Percentiles rank a stretch among this genome's conserved stretches.
Evolutionary conservation across 2,329 filamentous ascomycete species (phyloP).

Genomic region (Keithomyces neogunnii): DNA sequence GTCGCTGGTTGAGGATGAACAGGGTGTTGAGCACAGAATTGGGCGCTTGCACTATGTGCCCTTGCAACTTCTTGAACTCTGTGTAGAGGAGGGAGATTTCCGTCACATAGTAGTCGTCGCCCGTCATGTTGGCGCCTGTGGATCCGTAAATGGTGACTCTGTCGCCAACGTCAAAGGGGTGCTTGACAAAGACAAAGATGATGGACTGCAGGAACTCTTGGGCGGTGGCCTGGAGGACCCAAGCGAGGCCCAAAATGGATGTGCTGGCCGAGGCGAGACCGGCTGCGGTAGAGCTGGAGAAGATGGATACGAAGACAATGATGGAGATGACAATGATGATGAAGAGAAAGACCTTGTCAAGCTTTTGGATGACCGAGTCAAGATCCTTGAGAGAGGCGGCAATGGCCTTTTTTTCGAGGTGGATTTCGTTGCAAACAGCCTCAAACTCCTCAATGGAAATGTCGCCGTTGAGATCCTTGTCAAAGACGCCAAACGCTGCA

Average conservation of each 20-base stretch:
- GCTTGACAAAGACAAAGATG: slow-evolving; percentile 94
- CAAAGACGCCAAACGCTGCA: slow-evolving; percentile 84
- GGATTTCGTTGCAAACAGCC: slow-evolving; percentile 87
- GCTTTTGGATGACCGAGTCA: slow-evolving; percentile 84
- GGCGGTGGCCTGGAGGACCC: slow-evolving; percentile 86
- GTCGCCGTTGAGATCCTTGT: slow-evolving; percentile 94
- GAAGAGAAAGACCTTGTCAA: slow-evolving; percentile 83
- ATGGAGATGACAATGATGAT: slow-evolving; percentile 73
- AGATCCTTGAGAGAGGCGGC: slow-evolving; percentile 91
- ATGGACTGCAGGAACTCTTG: slow-evolving; percentile 92
- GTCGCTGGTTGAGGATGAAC: slow-evolving; percentile 91
- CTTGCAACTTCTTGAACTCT: slow-evolving; percentile 98
- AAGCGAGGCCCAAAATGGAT: slow-evolving; percentile 78
- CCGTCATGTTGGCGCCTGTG: slow-evolving; percentile 66
- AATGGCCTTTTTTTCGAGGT: slow-evolving; percentile 89
- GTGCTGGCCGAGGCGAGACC: slow-evolving; percentile 87
- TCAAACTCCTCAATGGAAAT: slow-evolving; percentile 94
- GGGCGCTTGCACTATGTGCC: slow-evolving; percentile 89
- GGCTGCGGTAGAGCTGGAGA: slow-evolving; percentile 83
- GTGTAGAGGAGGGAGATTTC: slow-evolving; percentile 90
- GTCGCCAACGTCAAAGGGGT: slow-evolving; percentile 94
- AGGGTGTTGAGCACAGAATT: slow-evolving; percentile 89
- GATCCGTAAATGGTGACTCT: slow-evolving; percentile 88
- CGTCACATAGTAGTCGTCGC: slow-evolving; percentile 94
- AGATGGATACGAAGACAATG: slow-evolving; percentile 80